Percentiles rank a stretch among this genome's conserved stretches.
Evolutionary conservation across 2,329 filamentous ascomycete genomes (phyloP).

Genomic region (Stemphylium vesicarium): DNA sequence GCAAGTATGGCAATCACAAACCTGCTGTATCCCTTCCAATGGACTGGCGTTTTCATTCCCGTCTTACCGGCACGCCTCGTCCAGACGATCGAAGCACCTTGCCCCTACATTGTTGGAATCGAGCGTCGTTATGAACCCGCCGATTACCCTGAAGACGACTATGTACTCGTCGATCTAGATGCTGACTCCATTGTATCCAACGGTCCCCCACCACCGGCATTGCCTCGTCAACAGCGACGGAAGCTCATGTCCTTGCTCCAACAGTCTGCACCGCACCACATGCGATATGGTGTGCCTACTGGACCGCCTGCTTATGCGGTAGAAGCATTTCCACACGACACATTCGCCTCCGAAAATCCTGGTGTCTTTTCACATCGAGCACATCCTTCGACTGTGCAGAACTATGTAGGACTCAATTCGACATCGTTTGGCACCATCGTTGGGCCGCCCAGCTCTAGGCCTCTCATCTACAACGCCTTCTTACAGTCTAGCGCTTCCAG

Average conservation of each 20-base stretch:
- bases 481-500: constrained; percentile 74
- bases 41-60: constrained; percentile 94
- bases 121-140: constrained; percentile 88
- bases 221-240: constrained; percentile 86
- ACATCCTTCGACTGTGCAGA: constrained; percentile 74
- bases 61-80: constrained; percentile 86
- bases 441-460: constrained; percentile 57
- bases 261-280: constrained; percentile 86
- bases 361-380: constrained; percentile 78
- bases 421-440: constrained; percentile 79
- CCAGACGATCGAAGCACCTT: constrained; percentile 90
- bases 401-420: constrained; percentile 88
- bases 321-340: constrained; percentile 89
- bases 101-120: constrained; percentile 95
- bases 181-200: constrained; percentile 89
- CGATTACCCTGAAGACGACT: constrained; percentile 91
- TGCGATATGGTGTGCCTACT: constrained; percentile 82
- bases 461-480: constrained; percentile 90
- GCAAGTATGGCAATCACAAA: constrained; percentile 86
- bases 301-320: constrained; percentile 92
- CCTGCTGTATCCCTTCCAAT: constrained; percentile 87
- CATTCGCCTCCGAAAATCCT: constrained; percentile 85
- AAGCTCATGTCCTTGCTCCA: constrained; percentile 90
- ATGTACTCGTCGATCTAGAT: constrained; percentile 92
- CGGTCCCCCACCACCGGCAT: constrained; percentile 71